Evolutionary conservation across 2,329 filamentous ascomycete species (phyloP), one percentile per base, ranked within the genome.

Genomic region (Canariomyces notabilis): DNA sequence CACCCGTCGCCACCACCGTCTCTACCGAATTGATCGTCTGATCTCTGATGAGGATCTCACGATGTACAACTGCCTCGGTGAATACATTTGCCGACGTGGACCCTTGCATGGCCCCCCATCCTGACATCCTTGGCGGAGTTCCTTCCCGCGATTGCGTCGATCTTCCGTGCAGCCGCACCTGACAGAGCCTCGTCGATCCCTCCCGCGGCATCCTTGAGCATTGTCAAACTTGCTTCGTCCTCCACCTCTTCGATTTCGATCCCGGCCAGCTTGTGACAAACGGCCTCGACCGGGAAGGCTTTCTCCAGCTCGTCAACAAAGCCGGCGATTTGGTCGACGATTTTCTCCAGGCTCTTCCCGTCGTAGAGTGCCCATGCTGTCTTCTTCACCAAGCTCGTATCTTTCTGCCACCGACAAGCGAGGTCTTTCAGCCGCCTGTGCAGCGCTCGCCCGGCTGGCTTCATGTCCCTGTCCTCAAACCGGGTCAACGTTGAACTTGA

Each of bases 281-380:
- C 44, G n/a, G 8, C 34, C 35, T 60, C 49, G 19, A 49, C 26
- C 32, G 60, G 44, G 44, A 51, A 46, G 16, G 59, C 44, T 22
- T 54, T 56, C 38, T 64, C 60, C 11, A 64, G 39, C 1, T 58
- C 54, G n/a, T n/a, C n/a, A n/a, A n/a, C n/a, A n/a, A n/a, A n/a
- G n/a, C n/a, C n/a, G n/a, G n/a, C n/a, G n/a, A 63, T 51, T 11
- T 60, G 37, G 2, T 44, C 36, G 5, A 64, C 41, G 2, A 64
- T 33, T 34, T 42, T 53, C 0, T 57, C 53, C 22, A 60, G 51
- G 16, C 51, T 33, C 19, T 51, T 51, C 26, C 36, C 51, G 26
- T 59, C 56, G 40, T 60, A 58, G 16, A 60, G 41, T n/a, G 55
- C 58, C 53, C 57, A 59, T 6, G 37, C 37, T 2, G 12, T 39